Evolutionary conservation across 2,329 filamentous ascomycete genomes (phyloP).

Genomic region (Cladophialophora bantiana): DNA sequence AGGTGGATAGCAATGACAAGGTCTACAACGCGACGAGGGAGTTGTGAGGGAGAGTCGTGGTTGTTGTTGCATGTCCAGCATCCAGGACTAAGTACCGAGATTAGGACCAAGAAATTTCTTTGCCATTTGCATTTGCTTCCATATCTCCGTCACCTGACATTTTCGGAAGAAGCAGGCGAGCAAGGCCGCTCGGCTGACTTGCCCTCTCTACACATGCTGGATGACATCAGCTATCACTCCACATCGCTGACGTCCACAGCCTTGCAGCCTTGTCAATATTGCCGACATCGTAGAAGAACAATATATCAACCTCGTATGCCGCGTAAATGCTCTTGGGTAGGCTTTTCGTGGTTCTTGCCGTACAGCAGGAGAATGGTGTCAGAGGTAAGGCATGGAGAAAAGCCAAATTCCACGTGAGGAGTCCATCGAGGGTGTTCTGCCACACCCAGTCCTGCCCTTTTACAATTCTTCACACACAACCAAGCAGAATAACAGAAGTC

Average conservation of each 20-base stretch:
- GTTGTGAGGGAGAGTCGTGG: not conserved
- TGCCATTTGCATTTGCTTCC: not conserved
- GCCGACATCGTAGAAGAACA: not conserved
- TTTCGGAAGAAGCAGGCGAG: slow-evolving; percentile 4
- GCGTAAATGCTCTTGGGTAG: not conserved
- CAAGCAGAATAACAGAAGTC: not conserved
- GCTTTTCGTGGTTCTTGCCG: not conserved
- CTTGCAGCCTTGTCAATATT: not conserved
- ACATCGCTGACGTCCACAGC: not conserved
- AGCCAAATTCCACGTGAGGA: not conserved
- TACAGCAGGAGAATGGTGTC: too few relatives aligned
- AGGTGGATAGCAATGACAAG: not conserved
- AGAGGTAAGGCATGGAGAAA: not conserved
- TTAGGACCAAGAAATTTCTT: not conserved
- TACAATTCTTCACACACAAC: not conserved
- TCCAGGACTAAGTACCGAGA: slow-evolving; percentile 5
- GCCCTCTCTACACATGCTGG: not conserved
- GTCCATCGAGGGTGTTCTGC: not conserved
- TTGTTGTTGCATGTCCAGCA: not conserved
- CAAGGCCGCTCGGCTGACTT: not conserved
- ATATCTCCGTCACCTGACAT: not conserved
- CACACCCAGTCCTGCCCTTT: not conserved
- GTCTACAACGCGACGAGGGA: not conserved
- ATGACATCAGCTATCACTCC: not conserved
- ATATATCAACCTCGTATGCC: not conserved